Evolutionary conservation across 257 asterid species (phyloP).

Genomic region (Salvia miltiorrhiza): DNA sequence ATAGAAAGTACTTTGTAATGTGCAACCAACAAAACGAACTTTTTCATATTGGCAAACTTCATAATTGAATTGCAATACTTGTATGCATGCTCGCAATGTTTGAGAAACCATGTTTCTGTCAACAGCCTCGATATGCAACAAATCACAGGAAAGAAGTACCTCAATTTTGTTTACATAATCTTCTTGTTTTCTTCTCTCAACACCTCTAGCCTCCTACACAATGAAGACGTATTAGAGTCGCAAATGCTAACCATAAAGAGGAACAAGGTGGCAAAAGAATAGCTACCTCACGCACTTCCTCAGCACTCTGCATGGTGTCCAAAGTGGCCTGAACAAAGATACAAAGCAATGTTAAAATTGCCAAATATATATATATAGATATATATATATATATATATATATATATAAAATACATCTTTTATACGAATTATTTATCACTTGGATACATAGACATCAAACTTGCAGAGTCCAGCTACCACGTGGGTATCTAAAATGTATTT

Average conservation of each 20-base stretch:
- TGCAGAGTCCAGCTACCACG: neutral
- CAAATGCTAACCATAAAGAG: neutral
- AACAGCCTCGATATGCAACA: neutral
- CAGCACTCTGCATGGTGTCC: conserved; percentile 81
- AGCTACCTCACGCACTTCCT: conserved; percentile 79
- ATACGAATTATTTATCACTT: neutral
- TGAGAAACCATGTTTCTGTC: conserved; percentile 7
- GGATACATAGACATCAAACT: neutral
- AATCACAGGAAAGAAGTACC: conserved; percentile 36
- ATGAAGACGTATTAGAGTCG: conserved; percentile 10
- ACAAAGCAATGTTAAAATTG: neutral
- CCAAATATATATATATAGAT: too few species aligned
- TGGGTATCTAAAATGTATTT: neutral
- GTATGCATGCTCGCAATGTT: neutral
- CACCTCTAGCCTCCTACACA: conserved; percentile 70
- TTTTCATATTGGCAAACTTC: neutral
- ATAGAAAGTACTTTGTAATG: conserved; percentile 3
- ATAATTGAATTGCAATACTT: neutral
- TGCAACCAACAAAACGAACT: conserved; percentile 10
- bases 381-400: too few species aligned
- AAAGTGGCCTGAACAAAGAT: conserved; percentile 61
- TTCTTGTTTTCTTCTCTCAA: conserved; percentile 73
- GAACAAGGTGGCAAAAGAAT: conserved; percentile 6
- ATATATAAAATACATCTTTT: neutral
- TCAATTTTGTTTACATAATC: conserved; percentile 63